Evolutionary conservation across 2,329 filamentous ascomycete genomes (phyloP).

Genomic region (Torrubiella hemipterigena): DNA sequence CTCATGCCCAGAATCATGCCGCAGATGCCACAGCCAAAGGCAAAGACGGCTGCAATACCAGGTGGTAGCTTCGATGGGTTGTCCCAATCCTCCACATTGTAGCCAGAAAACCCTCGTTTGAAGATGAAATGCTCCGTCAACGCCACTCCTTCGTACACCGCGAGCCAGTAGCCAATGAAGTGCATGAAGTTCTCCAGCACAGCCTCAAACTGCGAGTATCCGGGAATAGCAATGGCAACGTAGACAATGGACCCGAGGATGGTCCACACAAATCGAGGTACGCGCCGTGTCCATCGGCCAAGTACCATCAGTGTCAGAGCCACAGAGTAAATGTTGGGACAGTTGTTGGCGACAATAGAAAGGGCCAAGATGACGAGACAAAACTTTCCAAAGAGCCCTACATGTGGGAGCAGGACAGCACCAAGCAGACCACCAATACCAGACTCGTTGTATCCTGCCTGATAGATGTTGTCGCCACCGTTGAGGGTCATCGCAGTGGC

Average conservation of each 20-base stretch:
- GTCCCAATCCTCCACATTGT: slow-evolving; percentile 47
- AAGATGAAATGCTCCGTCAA: slow-evolving; percentile 59
- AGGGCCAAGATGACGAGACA: slow-evolving; percentile 56
- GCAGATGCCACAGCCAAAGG: slow-evolving; percentile 51
- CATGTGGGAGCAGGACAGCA: slow-evolving; percentile 48
- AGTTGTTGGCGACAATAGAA: slow-evolving; percentile 59
- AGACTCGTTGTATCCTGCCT: slow-evolving; percentile 3
- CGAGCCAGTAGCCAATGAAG: slow-evolving; percentile 60
- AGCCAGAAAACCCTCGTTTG: slow-evolving; percentile 48
- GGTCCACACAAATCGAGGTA: slow-evolving; percentile 60
- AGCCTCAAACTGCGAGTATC: slow-evolving; percentile 51
- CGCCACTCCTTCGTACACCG: slow-evolving; percentile 58
- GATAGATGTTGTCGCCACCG: slow-evolving; percentile 5
- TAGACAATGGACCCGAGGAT: slow-evolving; percentile 49
- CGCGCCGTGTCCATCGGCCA: slow-evolving; percentile 40
- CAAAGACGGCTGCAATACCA: slow-evolving; percentile 48
- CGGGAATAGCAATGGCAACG: slow-evolving; percentile 58
- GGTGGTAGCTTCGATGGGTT: slow-evolving; percentile 45
- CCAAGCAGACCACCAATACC: slow-evolving; percentile 56
- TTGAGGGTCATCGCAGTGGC: slow-evolving; percentile 39
- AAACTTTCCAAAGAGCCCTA: slow-evolving; percentile 61
- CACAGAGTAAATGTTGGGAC: slow-evolving; percentile 61
- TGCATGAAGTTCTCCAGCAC: slow-evolving; percentile 62
- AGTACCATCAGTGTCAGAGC: slow-evolving; percentile 56
- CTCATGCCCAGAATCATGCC: slow-evolving; percentile 61